Evolutionary conservation across 345 rosid species (phyloP), one percentile per base, ranked within the genome.

Genomic region (Jatropha curcas): DNA sequence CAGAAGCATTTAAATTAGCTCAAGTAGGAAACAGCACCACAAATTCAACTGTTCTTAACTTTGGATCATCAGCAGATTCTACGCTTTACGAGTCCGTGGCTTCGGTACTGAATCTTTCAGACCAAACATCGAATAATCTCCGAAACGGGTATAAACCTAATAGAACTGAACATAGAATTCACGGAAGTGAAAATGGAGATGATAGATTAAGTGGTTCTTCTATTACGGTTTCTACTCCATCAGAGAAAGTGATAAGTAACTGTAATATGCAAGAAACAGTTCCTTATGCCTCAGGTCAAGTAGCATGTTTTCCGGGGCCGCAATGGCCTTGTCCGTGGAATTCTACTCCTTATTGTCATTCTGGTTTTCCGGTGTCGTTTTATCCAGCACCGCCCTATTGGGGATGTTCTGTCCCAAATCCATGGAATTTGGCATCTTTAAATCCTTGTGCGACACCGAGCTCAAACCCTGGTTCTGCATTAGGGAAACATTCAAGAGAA

Each of bases 1-100:
- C 81, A 4, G 89, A 88, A 71, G 81, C 84, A 72, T 70, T 83
- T 7, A 73, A 66, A 65, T 52, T 81, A 59, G 81, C 71, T 39
- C 75, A 79, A 53, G 52, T 70, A 53, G 48, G 69, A 63, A 63
- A 27, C 41, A 43, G 9, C 61, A 60, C 61, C n/a, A n/a, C n/a
- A n/a, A n/a, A n/a, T n/a, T n/a, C n/a, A 12, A 68, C 70, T 19
- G 71, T 78, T 25, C 74, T 78, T 31, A 62, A 25, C 39, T 68
- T 78, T 57, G 77, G 74, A 13, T 60, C 76, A n/a, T n/a, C n/a
- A n/a, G n/a, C n/a, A 1, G 76, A 72, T 71, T 60, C 76, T 43
- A 64, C 73, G 13, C 58, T 72, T 17, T 68, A 71, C 22, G 57
- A 78, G 19, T 68, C 77, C 14, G 73, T 48, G 35, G 68, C 63